Evolutionary conservation across 2,329 filamentous ascomycete species (phyloP), one percentile per base, ranked within the genome.

Genomic region (Lecanosticta acicola): DNA sequence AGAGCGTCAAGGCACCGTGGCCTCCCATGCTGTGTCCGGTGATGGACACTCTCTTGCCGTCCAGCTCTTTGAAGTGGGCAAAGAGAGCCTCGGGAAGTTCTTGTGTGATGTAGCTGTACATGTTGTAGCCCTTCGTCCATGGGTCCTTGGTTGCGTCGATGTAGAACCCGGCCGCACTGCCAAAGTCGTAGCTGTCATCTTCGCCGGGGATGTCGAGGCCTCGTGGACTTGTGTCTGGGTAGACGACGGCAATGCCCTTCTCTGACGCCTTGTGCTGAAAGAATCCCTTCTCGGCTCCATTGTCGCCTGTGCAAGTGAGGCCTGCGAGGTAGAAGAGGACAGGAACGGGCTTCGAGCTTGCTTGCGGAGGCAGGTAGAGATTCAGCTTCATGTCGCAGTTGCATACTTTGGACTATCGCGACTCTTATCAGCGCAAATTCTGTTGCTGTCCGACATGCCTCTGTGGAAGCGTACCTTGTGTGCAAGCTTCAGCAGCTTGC

Each of bases 21-120:
- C 93, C 93, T 56, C 93, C 93, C 93, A 98, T 98, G 60, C 84
- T 90, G 72, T 98, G 93, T 4, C 93, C 93, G 33, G 87, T 87
- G 61, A 98, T 93, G 67, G 83, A 85, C 45, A 96, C 81, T 33
- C 84, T 77, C 20, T 61, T 68, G 0, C 68, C 62, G 66, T 97
- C 91, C 21, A 98, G 73, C 62, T 80, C 76, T 39, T 65, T 73
- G 69, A 89, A 94, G 19, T 79, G 76, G 21, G 68, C 68, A 68
- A 90, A 94, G 18, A 97, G 77, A 1, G 82, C 74, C 13, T 75
- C 71, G 1, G 90, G 91, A n/a, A 98, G 81, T 70, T 98, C 93
- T 43, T 78, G 68, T n/a, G 85, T 83, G 56, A 98, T 78, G 73
- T 98, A 98, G 52, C 78, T 81, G 75, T 97, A 89, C 93, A 98